Percentiles rank a stretch among this genome's conserved stretches.
Conservation (phyloP, 306 rosid species). For the Acacia confusa region DNA sequence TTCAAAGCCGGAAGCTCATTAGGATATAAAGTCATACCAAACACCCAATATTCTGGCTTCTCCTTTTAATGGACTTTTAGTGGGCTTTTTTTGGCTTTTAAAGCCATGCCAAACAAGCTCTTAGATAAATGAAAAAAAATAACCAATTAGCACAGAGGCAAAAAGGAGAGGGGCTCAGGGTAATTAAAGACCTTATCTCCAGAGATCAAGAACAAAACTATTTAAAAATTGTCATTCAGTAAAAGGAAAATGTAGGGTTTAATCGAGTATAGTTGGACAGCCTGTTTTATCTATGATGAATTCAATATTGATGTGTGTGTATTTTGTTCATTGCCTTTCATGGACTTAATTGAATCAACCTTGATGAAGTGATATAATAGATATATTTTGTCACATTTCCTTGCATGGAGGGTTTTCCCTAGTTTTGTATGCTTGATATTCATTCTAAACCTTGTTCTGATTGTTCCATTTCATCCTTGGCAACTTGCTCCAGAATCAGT, state of each 20-base stretch:
- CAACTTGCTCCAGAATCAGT: constrained; percentile 81
- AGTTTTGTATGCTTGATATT: constrained; percentile 2
- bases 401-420: constrained; percentile 8
- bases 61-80: no score
- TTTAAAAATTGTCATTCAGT: neutral
- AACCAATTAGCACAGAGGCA: neutral
- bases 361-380: constrained; percentile 7
- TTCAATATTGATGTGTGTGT: neutral
- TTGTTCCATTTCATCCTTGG: constrained; percentile 33
- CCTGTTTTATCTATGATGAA: constrained; percentile 1
- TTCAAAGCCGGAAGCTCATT: no score
- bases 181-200: neutral
- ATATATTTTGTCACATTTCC: neutral
- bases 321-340: neutral
- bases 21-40: no score
- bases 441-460: constrained; percentile 33
- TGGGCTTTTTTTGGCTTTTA: no score
- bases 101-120: no score
- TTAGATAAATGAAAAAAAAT: neutral
- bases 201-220: neutral
- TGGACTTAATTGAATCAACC: neutral
- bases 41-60: no score
- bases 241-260: neutral
- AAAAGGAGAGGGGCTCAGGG: neutral
- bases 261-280: neutral